A percentile compares a stretch with the other conserved stretches of the same genome.
phyloP scores from a whole-genome alignment of 148 eudicot genomes.

The Rhododendron ovatum region DNA sequence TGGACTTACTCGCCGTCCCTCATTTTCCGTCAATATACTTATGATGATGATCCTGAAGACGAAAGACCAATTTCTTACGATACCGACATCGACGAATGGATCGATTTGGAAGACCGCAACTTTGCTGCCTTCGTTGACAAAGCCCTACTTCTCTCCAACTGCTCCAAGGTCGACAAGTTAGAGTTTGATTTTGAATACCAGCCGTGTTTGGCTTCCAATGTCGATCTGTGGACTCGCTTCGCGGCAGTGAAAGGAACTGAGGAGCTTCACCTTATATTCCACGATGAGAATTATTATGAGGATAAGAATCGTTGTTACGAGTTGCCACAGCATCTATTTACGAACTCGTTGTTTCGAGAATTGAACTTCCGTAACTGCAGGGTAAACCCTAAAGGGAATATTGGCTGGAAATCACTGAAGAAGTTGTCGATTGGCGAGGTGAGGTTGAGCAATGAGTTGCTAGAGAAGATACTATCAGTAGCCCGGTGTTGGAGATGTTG shows the following conservation, averaged over 20 bases:
- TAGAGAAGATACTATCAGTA: background rate
- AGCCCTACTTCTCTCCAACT: background rate
- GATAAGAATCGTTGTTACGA: background rate
- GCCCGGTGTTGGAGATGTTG: background rate
- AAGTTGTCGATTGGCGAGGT: background rate
- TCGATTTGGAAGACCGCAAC: too few relatives aligned
- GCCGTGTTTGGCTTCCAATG: background rate
- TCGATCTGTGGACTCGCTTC: background rate
- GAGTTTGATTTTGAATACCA: background rate
- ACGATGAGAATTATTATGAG: background rate
- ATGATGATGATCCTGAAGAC: too few relatives aligned
- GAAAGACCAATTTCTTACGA: background rate
- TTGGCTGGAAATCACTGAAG: background rate
- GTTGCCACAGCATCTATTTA: background rate
- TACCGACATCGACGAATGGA: too few relatives aligned
- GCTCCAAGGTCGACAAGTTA: background rate
- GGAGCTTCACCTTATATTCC: background rate
- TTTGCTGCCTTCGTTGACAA: background rate
- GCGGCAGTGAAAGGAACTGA: background rate
- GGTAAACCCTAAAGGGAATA: background rate
- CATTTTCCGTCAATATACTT: too few relatives aligned
- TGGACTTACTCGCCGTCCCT: too few relatives aligned
- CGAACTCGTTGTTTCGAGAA: background rate
- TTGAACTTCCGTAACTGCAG: background rate
- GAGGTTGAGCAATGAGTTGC: background rate